Conservation (phyloP, 176 grass and related monocot species). For the Alopecurus myosuroides region DNA sequence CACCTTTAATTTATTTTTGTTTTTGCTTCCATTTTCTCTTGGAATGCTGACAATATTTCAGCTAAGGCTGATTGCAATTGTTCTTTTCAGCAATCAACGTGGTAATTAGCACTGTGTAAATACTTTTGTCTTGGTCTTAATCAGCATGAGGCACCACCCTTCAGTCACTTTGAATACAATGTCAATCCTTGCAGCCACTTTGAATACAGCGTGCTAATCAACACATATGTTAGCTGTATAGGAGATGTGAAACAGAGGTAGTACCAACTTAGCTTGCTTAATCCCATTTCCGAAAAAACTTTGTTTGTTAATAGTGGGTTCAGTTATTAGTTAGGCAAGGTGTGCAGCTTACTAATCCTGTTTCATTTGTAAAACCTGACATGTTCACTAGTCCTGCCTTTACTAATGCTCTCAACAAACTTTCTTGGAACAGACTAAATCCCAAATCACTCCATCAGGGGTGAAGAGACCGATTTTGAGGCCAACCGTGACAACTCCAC, state of each 20-base stretch:
- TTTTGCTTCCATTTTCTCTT: neutral
- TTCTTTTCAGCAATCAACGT: neutral
- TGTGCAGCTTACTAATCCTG: neutral
- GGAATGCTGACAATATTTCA: neutral
- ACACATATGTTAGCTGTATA: neutral
- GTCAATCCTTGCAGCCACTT: neutral
- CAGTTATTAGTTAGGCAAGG: neutral
- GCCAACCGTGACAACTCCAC: neutral
- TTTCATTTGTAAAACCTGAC: neutral
- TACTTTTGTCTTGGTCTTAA: neutral
- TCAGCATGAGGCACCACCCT: neutral
- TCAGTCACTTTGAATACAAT: neutral
- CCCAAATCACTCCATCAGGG: neutral
- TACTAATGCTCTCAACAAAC: neutral
- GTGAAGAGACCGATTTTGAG: neutral
- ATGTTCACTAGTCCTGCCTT: neutral
- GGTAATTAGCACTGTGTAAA: neutral
- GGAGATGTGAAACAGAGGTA: neutral
- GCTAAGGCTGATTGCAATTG: neutral
- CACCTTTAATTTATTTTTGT: neutral
- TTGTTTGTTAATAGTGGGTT: neutral
- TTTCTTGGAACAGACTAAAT: conserved; percentile 10
- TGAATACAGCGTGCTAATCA: neutral
- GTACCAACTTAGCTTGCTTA: neutral
- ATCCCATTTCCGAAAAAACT: neutral